Percentiles rank a stretch among this genome's conserved stretches.
Evolutionary conservation across 371 early-diverging fungal genomes (phyloP).

Genomic region (Haplosporangium sp.): DNA sequence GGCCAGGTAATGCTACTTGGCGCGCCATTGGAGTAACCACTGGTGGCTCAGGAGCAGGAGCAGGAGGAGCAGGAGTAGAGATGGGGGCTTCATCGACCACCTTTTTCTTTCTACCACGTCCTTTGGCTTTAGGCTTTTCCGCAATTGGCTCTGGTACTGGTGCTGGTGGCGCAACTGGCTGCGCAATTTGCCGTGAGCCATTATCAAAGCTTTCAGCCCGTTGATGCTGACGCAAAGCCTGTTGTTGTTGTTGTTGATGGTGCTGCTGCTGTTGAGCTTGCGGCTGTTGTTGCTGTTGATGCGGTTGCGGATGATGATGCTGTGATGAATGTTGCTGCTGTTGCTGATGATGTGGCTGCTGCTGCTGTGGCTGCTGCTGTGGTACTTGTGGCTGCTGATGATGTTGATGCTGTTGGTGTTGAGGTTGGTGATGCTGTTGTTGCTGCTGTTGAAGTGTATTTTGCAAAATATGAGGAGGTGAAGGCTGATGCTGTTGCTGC

Average conservation of each 20-base stretch:
- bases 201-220: slow-evolving; percentile 36
- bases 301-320: slow-evolving; percentile 10
- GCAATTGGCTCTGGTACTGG: slow-evolving; percentile 3
- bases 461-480: slow-evolving; percentile 54
- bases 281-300: slow-evolving; percentile 19
- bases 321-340: slow-evolving; percentile 12
- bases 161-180: slow-evolving; percentile 20
- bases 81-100: slow-evolving; percentile 19
- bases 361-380: slow-evolving; percentile 33
- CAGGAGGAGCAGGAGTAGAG: slow-evolving; percentile 9
- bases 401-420: slow-evolving; percentile 19
- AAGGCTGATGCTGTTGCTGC: slow-evolving; percentile 51
- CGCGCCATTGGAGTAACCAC: slow-evolving; percentile 12
- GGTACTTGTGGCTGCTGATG: background rate
- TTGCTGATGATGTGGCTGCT: slow-evolving; percentile 19
- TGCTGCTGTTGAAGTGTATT: slow-evolving; percentile 41
- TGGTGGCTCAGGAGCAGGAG: slow-evolving; percentile 20
- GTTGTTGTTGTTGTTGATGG: slow-evolving; percentile 22
- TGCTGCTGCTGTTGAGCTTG: slow-evolving; percentile 14
- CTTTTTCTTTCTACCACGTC: slow-evolving; percentile 50
- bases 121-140: slow-evolving; percentile 37
- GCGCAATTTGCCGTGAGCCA: slow-evolving; percentile 6
- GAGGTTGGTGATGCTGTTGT: slow-evolving; percentile 26
- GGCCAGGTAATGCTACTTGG: slow-evolving; percentile 21
- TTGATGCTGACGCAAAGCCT: slow-evolving; percentile 31